phyloP scores from a whole-genome alignment of 352 stramenopile genomes.

The Salisapilia sapeloensis region DNA sequence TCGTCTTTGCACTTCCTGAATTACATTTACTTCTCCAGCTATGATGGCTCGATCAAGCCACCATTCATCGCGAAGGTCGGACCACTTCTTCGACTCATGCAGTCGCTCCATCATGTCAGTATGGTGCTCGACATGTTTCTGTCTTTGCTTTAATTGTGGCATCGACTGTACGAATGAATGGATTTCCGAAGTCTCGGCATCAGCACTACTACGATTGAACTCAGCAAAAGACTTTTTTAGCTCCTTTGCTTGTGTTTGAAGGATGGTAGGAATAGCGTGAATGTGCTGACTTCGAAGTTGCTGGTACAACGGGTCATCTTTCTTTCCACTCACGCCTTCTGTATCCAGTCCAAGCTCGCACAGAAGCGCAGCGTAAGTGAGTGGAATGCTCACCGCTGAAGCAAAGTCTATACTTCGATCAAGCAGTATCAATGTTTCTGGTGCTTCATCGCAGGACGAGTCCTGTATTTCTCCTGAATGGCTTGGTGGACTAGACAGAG shows the following conservation, averaged over 20 bases:
- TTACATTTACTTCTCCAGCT: slow-evolving; percentile 15
- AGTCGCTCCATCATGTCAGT: slow-evolving; percentile 39
- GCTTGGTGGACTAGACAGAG: slow-evolving; percentile 1
- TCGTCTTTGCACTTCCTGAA: slow-evolving; percentile 30
- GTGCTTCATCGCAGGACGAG: not conserved
- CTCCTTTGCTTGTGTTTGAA: slow-evolving; percentile 27
- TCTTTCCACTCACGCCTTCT: slow-evolving; percentile 3
- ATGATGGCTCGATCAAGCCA: slow-evolving; percentile 48
- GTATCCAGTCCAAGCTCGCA: too few species aligned
- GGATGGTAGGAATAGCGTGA: slow-evolving; percentile 18
- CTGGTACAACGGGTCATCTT: slow-evolving; percentile 8
- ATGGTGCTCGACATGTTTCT: slow-evolving; percentile 38
- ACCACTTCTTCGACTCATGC: slow-evolving; percentile 17
- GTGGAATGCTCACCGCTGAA: slow-evolving; percentile 37
- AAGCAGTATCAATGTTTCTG: slow-evolving; percentile 50
- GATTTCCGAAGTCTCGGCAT: slow-evolving; percentile 32
- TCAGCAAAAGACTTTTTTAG: slow-evolving; percentile 32
- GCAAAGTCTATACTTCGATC: slow-evolving; percentile 56
- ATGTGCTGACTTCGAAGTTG: slow-evolving; percentile 53
- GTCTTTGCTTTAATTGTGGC: slow-evolving; percentile 31
- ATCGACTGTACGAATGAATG: slow-evolving; percentile 56
- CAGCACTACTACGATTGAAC: slow-evolving; percentile 28
- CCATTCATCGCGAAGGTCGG: slow-evolving; percentile 46
- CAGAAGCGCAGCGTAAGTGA: slow-evolving; percentile 57
- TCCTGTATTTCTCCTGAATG: slow-evolving; percentile 1